Evolutionary conservation across 805 yeast species (phyloP), one percentile per base, ranked within the genome.

Genomic region (Lipomyces sp.): DNA sequence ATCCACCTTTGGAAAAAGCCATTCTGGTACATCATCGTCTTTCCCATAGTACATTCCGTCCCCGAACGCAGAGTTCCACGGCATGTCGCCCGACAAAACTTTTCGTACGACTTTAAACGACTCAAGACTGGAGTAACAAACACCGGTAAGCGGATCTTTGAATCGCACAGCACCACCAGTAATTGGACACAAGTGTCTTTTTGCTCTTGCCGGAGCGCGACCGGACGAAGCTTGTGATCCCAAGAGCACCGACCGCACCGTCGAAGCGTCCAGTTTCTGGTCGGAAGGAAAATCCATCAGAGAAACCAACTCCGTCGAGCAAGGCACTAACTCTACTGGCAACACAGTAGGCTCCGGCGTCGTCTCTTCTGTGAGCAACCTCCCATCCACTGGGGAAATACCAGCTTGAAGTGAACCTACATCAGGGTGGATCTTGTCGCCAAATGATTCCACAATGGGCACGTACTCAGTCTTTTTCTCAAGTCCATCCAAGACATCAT

Each of bases 131-230:
- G 88, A 84, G 77, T 95, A 95, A 1, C 97, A 96, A 61, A 95
- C 85, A 48, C 97, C 97, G 35, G 89, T 87, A 48, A 85, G 83
- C 0, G 98, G 98, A 80, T 94, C 98, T 70, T 89, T 87, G 77
- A 91, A 94, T 73, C 86, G 84, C 18, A 95, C 96, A 57, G 87
- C 87, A 59, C 84, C 84, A 2, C 97, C 97, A 2, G 92, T 87
- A 55, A 93, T 86, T 33, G 88, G 80, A 82, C 97, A 89, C 73
- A 82, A 77, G 77, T 86, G 84, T 73, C 82, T 76, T 86, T 87
- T 60, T 82, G 82, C 35, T 90, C 92, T 76, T 82, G 90, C 53
- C 7, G 74, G 69, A 1, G 68, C 71, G 0, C 62, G 57, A 4
- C 65, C 63, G 11, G 58, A 53, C 8, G 74, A 64, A 4, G 76